phyloP scores from a whole-genome alignment of 768 basidiomycete genomes.

The Serpula lacrymans region DNA sequence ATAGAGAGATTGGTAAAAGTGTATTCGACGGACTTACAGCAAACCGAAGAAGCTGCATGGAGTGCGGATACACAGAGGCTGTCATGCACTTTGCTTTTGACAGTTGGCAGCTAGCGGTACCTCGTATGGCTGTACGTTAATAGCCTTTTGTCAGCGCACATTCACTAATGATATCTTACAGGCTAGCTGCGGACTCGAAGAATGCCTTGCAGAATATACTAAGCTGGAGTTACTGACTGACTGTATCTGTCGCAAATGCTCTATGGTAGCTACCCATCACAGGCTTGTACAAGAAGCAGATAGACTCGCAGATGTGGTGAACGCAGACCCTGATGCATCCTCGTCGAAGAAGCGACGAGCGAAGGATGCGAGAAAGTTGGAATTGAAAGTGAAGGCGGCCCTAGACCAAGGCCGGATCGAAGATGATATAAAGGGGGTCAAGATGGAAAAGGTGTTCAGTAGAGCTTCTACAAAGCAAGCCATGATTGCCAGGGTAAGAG shows the following conservation, averaged over 20 bases:
- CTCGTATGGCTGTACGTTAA: conserved; percentile 52
- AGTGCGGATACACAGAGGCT: conserved; percentile 91
- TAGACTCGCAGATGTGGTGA: conserved; percentile 39
- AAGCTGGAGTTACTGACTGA: conserved; percentile 85
- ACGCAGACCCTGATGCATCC: conserved; percentile 43
- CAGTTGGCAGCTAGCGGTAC: conserved; percentile 78
- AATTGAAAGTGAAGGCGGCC: conserved; percentile 55
- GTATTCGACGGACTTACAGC: conserved; percentile 92
- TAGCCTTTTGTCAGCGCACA: conserved; percentile 5
- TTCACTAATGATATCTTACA: conserved; percentile 25
- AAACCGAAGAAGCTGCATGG: conserved; percentile 81
- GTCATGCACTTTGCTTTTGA: conserved; percentile 91
- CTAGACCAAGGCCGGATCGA: conserved; percentile 76
- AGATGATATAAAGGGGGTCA: conserved; percentile 78
- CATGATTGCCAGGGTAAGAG: conserved; percentile 83
- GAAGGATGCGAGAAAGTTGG: conserved; percentile 67
- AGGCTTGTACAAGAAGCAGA: conserved; percentile 63
- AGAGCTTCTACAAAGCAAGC: conserved; percentile 81
- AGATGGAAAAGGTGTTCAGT: conserved; percentile 73
- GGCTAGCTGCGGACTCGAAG: conserved; percentile 70
- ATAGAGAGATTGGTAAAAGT: conserved; percentile 51
- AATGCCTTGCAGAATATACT: conserved; percentile 86
- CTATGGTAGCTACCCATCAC: conserved; percentile 71
- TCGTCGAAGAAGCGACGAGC: conserved; percentile 72
- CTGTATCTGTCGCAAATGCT: conserved; percentile 91